A percentile compares a stretch with the other conserved stretches of the same genome.
These are phyloP conservation scores for Xylariaceae sp. DNA, from an alignment of 2,329 filamentous ascomycete species.

Conservation along the genomic window DNA sequence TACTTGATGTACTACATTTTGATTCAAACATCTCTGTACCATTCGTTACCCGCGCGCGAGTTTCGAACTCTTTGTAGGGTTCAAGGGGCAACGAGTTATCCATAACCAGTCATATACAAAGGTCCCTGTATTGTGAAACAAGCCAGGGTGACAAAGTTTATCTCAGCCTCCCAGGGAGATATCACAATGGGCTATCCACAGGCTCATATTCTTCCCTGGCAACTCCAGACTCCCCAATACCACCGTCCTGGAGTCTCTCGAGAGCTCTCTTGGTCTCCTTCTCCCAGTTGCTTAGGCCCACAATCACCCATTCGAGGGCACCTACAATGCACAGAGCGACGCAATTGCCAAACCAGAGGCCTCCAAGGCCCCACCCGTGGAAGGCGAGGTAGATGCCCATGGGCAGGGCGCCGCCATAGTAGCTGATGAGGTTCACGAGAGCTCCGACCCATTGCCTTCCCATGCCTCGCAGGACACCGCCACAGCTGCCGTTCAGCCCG, in stretches of 20 bases:
- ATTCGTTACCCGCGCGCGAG: slow-evolving; percentile 10
- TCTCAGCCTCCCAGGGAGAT: too few relatives aligned
- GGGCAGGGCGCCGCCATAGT: slow-evolving; percentile 77
- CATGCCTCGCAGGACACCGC: slow-evolving; percentile 76
- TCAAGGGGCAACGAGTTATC: background rate
- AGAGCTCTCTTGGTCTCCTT: slow-evolving; percentile 66
- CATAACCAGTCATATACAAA: background rate
- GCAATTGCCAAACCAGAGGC: slow-evolving; percentile 80
- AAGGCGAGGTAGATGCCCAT: slow-evolving; percentile 81
- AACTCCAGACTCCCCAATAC: slow-evolving; percentile 4
- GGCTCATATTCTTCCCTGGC: background rate
- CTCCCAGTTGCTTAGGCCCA: slow-evolving; percentile 73
- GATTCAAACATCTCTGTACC: too few relatives aligned
- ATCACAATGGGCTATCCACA: slow-evolving; percentile 5
- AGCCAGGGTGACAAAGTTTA: too few relatives aligned
- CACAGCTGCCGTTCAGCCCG: slow-evolving; percentile 78
- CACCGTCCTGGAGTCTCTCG: slow-evolving; percentile 56
- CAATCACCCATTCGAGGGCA: slow-evolving; percentile 70
- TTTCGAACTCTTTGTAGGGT: background rate
- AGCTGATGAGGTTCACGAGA: slow-evolving; percentile 73
- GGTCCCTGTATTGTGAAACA: background rate
- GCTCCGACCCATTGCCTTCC: slow-evolving; percentile 82
- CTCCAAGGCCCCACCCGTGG: slow-evolving; percentile 74
- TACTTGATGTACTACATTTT: too few relatives aligned
- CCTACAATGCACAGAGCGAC: slow-evolving; percentile 78